A percentile compares a stretch with the other conserved stretches of the same genome.
Conservation (phyloP, 441 rosid species). For the Hura crepitans region DNA sequence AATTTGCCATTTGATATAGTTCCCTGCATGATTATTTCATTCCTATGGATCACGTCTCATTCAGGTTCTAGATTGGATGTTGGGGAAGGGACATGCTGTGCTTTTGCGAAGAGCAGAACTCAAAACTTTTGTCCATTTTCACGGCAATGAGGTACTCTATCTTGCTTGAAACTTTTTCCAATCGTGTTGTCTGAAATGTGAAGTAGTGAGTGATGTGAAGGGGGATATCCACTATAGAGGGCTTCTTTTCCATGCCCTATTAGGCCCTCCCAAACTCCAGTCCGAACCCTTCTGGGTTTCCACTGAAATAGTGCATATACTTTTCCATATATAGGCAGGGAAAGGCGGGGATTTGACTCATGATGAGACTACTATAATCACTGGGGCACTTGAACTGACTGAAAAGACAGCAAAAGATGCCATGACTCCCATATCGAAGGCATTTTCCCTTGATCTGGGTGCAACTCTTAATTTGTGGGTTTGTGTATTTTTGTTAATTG, state of each 20-base stretch:
- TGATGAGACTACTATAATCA: conserved; percentile 88
- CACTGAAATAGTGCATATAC: conserved; percentile 12
- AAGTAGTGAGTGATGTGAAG: conserved; percentile 11
- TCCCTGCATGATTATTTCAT: conserved; percentile 5
- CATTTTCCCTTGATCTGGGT: conserved; percentile 96
- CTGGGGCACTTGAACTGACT: conserved; percentile 92
- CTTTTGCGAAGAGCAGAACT: conserved; percentile 90
- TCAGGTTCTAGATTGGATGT: conserved; percentile 92
- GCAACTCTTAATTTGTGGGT: conserved; percentile 89
- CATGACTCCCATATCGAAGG: conserved; percentile 86
- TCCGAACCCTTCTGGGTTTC: conserved; percentile 1
- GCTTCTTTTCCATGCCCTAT: conserved; percentile 19
- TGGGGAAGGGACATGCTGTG: conserved; percentile 88
- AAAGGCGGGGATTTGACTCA: conserved; percentile 87
- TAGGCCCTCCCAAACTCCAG: conserved; percentile 5
- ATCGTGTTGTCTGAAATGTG: conserved; percentile 15
- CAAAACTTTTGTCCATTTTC: conserved; percentile 78
- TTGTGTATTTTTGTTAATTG: conserved; percentile 32
- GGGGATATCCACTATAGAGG: conserved; percentile 15
- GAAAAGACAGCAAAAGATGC: conserved; percentile 87
- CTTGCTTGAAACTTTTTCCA: background rate
- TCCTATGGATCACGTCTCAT: conserved; percentile 16
- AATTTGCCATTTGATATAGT: conserved; percentile 9
- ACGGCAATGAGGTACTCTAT: conserved; percentile 71
- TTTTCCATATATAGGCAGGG: conserved; percentile 59